Evolutionary conservation across 2,329 filamentous ascomycete genomes (phyloP).

Genomic region (Botrytis cinerea): DNA sequence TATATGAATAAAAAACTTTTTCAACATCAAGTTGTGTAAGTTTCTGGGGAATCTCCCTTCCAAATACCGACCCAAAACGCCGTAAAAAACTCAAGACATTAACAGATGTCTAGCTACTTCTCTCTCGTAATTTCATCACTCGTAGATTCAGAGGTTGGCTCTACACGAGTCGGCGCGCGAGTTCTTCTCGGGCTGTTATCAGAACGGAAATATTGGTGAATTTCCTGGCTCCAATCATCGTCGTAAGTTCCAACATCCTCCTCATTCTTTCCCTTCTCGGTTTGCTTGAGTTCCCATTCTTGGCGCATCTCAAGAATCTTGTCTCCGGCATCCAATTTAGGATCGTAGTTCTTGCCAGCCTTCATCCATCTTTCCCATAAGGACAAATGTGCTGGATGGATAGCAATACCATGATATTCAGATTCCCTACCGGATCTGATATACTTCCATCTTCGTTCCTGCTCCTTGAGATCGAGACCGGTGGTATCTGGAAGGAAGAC

Average conservation of each 20-base stretch:
- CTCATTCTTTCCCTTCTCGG: conserved; percentile 41
- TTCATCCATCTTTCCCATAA: conserved; percentile 83
- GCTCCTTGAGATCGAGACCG: conserved; percentile 93
- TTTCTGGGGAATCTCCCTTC: neutral
- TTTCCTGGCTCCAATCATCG: conserved; percentile 34
- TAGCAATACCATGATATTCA: conserved; percentile 91
- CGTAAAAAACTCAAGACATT: neutral
- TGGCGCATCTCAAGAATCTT: conserved; percentile 80
- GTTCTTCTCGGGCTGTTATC: conserved; percentile 15
- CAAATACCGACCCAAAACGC: conserved; percentile 1
- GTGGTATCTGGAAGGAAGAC: conserved; percentile 96
- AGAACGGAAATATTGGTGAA: conserved; percentile 35
- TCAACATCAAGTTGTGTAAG: conserved; percentile 2
- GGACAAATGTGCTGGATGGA: conserved; percentile 86
- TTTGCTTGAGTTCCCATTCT: conserved; percentile 61
- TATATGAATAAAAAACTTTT: neutral
- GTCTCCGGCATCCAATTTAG: conserved; percentile 77
- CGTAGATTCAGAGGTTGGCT: neutral
- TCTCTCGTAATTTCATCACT: conserved; percentile 19
- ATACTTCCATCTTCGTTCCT: conserved; percentile 90
- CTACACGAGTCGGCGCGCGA: neutral
- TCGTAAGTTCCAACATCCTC: conserved; percentile 26
- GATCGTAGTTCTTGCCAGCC: conserved; percentile 78
- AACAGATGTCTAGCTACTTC: neutral
- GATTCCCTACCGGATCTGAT: conserved; percentile 74